Base-by-base conservation (phyloP, 805 yeast species). In the Monosporozyma aquatica region DNA sequence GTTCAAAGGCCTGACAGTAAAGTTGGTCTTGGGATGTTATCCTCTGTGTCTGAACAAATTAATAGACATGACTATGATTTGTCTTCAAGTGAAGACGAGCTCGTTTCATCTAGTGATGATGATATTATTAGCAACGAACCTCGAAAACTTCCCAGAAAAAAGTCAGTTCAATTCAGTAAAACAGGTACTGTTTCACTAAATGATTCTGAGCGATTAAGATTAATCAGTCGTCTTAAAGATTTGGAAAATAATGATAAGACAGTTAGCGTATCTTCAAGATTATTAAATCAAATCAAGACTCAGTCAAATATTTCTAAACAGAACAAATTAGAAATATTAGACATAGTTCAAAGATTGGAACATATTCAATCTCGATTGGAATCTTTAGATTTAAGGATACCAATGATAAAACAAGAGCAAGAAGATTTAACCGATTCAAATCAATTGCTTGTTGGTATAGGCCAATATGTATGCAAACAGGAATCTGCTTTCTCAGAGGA, bases 21-120 rank as follows among this genome's bases (percentile, higher is more conserved):
- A 1, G 62, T 76, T 15, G 96, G 96, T 3, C 70, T 87, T 23
- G 95, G 95, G 3, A 52, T 39, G 89, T 75, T 22, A 58, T 71
- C 29, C 21, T 34, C 40, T 3, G 14, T 20, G 5, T 17, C 38
- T 2, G 37, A 33, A 5, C 36, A 36, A 21, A 30, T 28, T 3
- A 17, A 23, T 14, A 11, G 32, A 9, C 5, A 18, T 8, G 44
- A 46, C 23, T 47, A 48, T 9, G 15, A 30, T 5, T 21, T 35
- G 11, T 24, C 51, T 38, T 49, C 56, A 35, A 53, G 49, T 15
- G 59, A 50, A 9, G 40, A 35, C 9, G 42, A 40, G 6, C 25
- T n/a, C n/a, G n/a, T 8, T 8, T 15, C 26, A 3, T 36, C 38
- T 15, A 36, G 38, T 36, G 38, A 36, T 25, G 44, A 35, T 23